phyloP scores from a whole-genome alignment of 179 eudicot species.

The Beta corolliflora region DNA sequence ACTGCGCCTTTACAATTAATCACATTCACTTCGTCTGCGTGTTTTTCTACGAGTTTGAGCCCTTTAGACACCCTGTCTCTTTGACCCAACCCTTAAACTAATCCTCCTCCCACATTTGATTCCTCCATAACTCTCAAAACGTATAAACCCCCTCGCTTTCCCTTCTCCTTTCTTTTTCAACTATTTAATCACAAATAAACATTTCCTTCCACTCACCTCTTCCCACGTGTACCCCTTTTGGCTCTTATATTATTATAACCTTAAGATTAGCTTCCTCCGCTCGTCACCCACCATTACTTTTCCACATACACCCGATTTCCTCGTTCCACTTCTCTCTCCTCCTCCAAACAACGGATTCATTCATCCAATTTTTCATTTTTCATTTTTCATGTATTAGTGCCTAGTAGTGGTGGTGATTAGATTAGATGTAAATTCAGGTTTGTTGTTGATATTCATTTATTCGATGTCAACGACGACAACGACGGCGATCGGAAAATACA shows the following conservation, averaged over 20 bases:
- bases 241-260: not conserved
- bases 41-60: conserved; percentile 8
- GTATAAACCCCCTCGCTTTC: not conserved
- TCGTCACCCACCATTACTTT: not conserved
- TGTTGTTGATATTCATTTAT: no score
- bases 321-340: not conserved
- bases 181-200: no score
- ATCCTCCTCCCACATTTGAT: no score
- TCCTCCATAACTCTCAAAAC: not conserved
- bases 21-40: not conserved
- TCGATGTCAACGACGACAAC: no score
- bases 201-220: not conserved
- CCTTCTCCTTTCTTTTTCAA: not conserved
- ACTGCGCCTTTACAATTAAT: not conserved
- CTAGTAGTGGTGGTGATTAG: no score
- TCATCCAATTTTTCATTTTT: no score
- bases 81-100: not conserved
- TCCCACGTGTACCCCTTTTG: not conserved
- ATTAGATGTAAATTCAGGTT: no score
- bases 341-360: not conserved
- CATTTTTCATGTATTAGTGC: no score
- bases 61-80: not conserved
- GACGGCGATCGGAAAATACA: not conserved
- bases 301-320: not conserved
- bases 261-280: not conserved